phyloP scores from a whole-genome alignment of 441 rosid species.

The Syzygium syzygioides region DNA sequence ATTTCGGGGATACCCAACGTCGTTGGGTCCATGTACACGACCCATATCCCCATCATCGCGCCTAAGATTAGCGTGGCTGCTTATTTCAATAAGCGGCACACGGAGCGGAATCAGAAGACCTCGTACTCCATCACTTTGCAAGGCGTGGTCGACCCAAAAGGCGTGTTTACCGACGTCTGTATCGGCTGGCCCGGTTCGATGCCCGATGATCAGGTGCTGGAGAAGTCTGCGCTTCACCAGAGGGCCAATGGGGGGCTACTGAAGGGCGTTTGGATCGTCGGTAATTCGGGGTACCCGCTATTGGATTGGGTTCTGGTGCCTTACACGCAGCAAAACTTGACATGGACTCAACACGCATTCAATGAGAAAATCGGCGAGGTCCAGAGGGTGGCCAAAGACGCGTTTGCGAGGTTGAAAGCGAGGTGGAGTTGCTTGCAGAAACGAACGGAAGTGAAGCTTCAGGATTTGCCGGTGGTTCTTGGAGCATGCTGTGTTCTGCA shows the following conservation, averaged over 20 bases:
- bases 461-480: constrained; percentile 61
- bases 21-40: constrained; percentile 71
- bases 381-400: constrained; percentile 48
- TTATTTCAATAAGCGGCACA: constrained; percentile 67
- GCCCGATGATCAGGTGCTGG: constrained; percentile 68
- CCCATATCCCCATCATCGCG: constrained; percentile 69
- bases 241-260: constrained; percentile 59
- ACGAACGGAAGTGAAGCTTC: constrained; percentile 62
- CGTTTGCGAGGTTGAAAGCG: constrained; percentile 60
- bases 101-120: constrained; percentile 76
- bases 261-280: constrained; percentile 64
- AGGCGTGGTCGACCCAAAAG: constrained; percentile 55
- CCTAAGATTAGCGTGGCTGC: constrained; percentile 69
- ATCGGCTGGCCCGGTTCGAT: constrained; percentile 83
- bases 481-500: constrained; percentile 74
- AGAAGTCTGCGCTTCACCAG: constrained; percentile 53
- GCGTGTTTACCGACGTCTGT: constrained; percentile 66
- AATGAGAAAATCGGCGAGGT: constrained; percentile 65
- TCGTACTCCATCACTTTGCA: constrained; percentile 70
- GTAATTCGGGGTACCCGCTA: constrained; percentile 51
- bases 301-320: constrained; percentile 80
- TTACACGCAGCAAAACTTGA: constrained; percentile 54
- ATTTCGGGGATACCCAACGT: constrained; percentile 51
- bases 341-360: constrained; percentile 74
- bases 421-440: constrained; percentile 69